Evolutionary conservation across 306 rosid species (phyloP).

Genomic region (Pyrus bretschneideri): DNA sequence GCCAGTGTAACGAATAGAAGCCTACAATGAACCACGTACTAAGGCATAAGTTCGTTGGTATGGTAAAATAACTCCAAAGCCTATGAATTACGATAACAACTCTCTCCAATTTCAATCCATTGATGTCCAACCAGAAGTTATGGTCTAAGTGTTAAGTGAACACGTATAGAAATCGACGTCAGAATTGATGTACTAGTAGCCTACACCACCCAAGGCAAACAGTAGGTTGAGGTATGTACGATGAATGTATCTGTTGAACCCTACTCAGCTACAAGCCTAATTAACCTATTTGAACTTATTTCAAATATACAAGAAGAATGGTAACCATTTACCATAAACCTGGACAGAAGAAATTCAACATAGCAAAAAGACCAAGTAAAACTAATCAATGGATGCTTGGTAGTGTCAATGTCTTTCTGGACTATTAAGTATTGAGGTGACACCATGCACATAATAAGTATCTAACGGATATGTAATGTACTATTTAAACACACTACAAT

Average conservation of each 20-base stretch:
- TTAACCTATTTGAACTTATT: background rate
- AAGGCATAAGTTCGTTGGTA: background rate
- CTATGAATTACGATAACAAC: background rate
- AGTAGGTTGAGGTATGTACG: background rate
- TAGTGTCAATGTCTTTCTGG: background rate
- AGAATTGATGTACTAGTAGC: background rate
- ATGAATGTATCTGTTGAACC: background rate
- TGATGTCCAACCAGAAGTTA: background rate
- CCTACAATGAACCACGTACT: too few relatives aligned
- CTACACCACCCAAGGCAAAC: background rate
- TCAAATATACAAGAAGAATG: background rate
- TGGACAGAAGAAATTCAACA: background rate
- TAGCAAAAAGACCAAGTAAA: background rate
- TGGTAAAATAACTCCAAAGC: background rate
- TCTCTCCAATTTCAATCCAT: background rate
- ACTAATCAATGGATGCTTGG: background rate
- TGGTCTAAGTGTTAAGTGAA: background rate
- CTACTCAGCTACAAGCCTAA: background rate
- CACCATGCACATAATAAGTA: too few relatives aligned
- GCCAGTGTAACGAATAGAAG: background rate
- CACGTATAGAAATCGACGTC: background rate
- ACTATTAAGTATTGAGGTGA: background rate
- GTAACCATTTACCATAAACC: background rate
- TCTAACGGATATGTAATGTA: too few relatives aligned
- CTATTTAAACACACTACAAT: too few relatives aligned